Percentiles rank a stretch among this genome's conserved stretches.
Conservation (phyloP, 805 yeast genomes). For the Dipodascus albidus region DNA sequence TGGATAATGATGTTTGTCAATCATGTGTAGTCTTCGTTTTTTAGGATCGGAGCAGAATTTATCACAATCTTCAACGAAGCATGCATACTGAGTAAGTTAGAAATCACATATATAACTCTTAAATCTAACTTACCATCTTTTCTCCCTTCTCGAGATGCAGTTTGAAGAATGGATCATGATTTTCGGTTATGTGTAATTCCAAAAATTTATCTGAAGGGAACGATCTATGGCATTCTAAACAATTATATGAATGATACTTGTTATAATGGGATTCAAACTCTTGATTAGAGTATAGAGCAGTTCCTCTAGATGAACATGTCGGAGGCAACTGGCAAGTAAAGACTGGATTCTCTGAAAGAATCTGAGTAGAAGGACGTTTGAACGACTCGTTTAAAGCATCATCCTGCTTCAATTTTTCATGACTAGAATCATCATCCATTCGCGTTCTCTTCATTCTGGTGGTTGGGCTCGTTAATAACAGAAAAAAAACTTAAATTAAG, state of each 20-base stretch:
- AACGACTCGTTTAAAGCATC: neutral
- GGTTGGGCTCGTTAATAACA: too few relatives aligned
- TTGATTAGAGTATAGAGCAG: neutral
- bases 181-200: constrained; percentile 39
- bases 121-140: constrained; percentile 17
- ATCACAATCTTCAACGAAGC: constrained; percentile 34
- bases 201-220: constrained; percentile 36
- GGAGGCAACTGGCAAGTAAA: constrained; percentile 5
- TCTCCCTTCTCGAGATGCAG: constrained; percentile 31
- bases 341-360: neutral
- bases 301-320: neutral
- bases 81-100: constrained; percentile 21
- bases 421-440: neutral
- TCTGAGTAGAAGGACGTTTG: neutral
- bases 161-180: constrained; percentile 38
- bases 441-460: neutral
- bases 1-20: constrained; percentile 41
- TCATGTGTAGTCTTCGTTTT: constrained; percentile 37
- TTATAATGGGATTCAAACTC: constrained; percentile 19
- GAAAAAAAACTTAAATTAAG: neutral
- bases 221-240: constrained; percentile 14
- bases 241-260: constrained; percentile 12
- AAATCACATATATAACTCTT: neutral
- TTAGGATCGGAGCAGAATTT: constrained; percentile 28
- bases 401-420: too few relatives aligned